These are phyloP conservation scores for Peronospora farinosa DNA, from an alignment of 352 stramenopile genomes.

Conservation along the genomic window DNA sequence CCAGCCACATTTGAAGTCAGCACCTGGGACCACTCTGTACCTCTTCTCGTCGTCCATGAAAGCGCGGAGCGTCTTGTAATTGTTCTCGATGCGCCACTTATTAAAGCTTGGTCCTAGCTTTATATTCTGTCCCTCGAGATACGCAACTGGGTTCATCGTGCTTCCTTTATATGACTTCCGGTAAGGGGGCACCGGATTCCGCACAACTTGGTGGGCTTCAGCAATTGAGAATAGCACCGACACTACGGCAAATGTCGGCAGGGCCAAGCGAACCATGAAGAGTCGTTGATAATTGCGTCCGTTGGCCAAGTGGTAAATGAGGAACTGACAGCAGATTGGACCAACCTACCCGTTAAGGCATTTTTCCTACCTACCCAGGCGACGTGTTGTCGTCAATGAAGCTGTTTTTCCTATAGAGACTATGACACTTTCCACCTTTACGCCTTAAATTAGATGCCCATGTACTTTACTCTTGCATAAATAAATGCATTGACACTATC, in stretches of 20 bases:
- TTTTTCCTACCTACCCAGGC: too few relatives aligned
- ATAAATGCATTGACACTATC: too few relatives aligned
- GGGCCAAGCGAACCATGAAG: slow-evolving; percentile 14
- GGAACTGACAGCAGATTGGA: not conserved
- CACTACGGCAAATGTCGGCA: slow-evolving; percentile 16
- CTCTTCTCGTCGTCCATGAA: slow-evolving; percentile 35
- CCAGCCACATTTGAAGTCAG: slow-evolving; percentile 32
- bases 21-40: slow-evolving; percentile 24
- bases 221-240: slow-evolving; percentile 14
- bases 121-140: slow-evolving; percentile 40
- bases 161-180: slow-evolving; percentile 24
- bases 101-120: not conserved
- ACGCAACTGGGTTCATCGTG: slow-evolving; percentile 41
- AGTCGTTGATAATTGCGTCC: not conserved
- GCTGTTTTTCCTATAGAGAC: too few relatives aligned
- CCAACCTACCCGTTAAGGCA: too few relatives aligned
- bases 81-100: not conserved
- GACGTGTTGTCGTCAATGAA: not conserved
- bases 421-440: too few relatives aligned
- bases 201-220: slow-evolving; percentile 35
- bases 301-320: not conserved
- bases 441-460: too few relatives aligned
- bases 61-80: slow-evolving; percentile 23
- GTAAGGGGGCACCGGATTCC: slow-evolving; percentile 27
- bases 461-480: too few relatives aligned